Evolutionary conservation across 179 eudicot species (phyloP).

Genomic region (Drosera spatulata): DNA sequence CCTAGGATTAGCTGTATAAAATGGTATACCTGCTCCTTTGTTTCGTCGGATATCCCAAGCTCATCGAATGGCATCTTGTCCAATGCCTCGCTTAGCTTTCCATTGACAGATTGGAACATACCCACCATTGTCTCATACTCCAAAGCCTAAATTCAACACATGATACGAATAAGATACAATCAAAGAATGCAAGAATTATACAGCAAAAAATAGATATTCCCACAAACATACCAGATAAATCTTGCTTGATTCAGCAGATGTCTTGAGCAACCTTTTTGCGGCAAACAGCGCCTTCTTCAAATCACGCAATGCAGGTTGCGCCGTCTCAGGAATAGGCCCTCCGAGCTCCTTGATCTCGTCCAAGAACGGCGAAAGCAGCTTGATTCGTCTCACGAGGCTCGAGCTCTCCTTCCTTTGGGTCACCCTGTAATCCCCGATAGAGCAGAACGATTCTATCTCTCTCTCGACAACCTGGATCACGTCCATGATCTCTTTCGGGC

Average conservation of each 20-base stretch:
- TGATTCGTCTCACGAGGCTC: constrained; percentile 40
- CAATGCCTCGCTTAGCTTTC: constrained; percentile 39
- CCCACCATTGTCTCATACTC: constrained; percentile 51
- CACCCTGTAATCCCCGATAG: constrained; percentile 40
- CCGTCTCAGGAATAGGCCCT: constrained; percentile 16
- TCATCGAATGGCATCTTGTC: constrained; percentile 53
- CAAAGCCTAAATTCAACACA: constrained; percentile 30
- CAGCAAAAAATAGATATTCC: background rate
- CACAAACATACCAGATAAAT: constrained; percentile 50
- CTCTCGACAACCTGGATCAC: constrained; percentile 39
- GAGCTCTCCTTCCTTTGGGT: constrained; percentile 59
- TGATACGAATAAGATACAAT: background rate
- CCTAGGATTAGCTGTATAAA: background rate
- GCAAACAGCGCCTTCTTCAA: constrained; percentile 34
- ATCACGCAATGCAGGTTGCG: constrained; percentile 22
- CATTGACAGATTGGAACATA: constrained; percentile 40
- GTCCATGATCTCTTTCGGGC: constrained; percentile 6
- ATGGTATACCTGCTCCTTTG: constrained; percentile 50
- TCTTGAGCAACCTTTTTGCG: constrained; percentile 50
- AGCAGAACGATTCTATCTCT: constrained; percentile 31
- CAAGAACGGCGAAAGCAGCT: constrained; percentile 43
- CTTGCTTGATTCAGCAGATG: constrained; percentile 66
- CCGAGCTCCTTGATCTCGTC: constrained; percentile 54
- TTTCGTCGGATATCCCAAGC: constrained; percentile 59
- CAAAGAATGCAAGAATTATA: background rate